Percentiles rank a stretch among this genome's conserved stretches.
Evolutionary conservation across 306 rosid genomes (phyloP).

Genomic region (Fragaria vesca): DNA sequence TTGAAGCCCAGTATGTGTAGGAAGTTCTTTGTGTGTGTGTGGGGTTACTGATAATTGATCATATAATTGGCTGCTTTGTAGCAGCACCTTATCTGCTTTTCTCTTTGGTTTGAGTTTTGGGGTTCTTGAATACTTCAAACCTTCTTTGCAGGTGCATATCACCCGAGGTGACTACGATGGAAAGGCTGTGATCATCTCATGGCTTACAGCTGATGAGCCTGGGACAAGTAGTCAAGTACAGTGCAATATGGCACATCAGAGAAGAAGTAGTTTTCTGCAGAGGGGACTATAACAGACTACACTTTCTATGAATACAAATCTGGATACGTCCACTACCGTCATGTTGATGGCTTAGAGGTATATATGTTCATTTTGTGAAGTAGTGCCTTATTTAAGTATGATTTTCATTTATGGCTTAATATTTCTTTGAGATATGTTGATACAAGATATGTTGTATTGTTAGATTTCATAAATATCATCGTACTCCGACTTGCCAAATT

Average conservation of each 20-base stretch:
- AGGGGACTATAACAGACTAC: slow-evolving; percentile 59
- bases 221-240: slow-evolving; percentile 37
- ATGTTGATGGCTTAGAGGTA: slow-evolving; percentile 76
- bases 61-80: background rate
- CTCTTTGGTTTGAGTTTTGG: slow-evolving; percentile 4
- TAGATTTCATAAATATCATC: background rate
- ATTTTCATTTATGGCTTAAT: background rate
- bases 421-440: background rate
- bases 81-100: background rate
- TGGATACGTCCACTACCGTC: slow-evolving; percentile 89
- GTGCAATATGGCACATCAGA: slow-evolving; percentile 65
- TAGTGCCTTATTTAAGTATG: background rate
- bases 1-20: no score
- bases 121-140: slow-evolving; percentile 13
- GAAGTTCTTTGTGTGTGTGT: no score
- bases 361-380: slow-evolving; percentile 4
- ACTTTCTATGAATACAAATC: slow-evolving; percentile 76
- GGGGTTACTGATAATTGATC: no score
- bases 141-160: slow-evolving; percentile 69
- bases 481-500: background rate
- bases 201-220: slow-evolving; percentile 77
- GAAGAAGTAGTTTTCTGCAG: slow-evolving; percentile 40
- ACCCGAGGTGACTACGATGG: slow-evolving; percentile 98
- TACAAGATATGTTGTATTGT: background rate
- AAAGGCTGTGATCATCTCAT: slow-evolving; percentile 80